Base-by-base conservation (phyloP, 2,329 filamentous ascomycete genomes). In the Phialophora macrospora region DNA sequence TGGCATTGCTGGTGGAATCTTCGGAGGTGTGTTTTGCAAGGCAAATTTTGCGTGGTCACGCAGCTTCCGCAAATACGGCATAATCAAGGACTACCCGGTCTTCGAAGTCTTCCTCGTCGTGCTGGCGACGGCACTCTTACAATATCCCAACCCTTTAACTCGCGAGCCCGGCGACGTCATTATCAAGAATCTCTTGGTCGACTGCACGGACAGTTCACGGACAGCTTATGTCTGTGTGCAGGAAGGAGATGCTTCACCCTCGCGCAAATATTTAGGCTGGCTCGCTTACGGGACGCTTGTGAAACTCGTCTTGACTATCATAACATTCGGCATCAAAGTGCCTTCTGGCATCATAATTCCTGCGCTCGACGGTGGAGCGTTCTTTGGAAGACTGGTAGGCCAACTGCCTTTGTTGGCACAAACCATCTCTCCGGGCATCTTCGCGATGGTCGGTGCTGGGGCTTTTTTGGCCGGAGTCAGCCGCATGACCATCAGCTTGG, bases 331-430 rank as follows among this genome's bases (percentile, higher is more conserved):
- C 14, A 81, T 82, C 74, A 87, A 87, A 75, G 84, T 87, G 1
- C 85, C 85, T 0, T 84, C 82, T 0, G 85, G 85, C 1, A 83
- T 87, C 63, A 87, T 87, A 73, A 87, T 88, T 59, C 85, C 85
- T 0, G 81, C 85, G 1, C 78, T 87, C 2, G 83, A 85, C 64
- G 84, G 81, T 3, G 85, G 85, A 14, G 85, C 84, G 0, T 78
- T 87, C 32, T 87, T 87, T 67, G 85, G 85, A 3, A 80, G 85
- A 2, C 77, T 87, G 3, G 71, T 86, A 1, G 85, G 81, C 67
- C 75, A 83, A 70, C 71, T 72, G 14, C 74, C 82, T 22, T 71
- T 71, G 26, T 88, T 94, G 0, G 93, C 68, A 17, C 72, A 74
- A 0, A 73, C 74, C 7, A 83, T 84, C 20, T 84, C 83, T 1